Percentiles rank a stretch among this genome's conserved stretches.
Conservation (phyloP, 2,329 filamentous ascomycete genomes). For the Lomentospora prolificans region DNA sequence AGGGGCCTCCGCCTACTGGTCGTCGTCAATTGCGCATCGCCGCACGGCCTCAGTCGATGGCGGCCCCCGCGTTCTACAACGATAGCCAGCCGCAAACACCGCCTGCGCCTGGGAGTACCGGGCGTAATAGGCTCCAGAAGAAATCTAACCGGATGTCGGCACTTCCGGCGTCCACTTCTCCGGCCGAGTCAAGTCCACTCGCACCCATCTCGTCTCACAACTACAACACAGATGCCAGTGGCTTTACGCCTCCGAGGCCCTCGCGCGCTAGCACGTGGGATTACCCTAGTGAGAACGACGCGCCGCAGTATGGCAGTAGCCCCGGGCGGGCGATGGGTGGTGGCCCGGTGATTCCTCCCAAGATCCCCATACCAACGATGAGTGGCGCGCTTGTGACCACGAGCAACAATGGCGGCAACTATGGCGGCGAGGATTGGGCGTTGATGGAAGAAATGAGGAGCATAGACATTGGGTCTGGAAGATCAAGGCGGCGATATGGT, state of each 20-base stretch:
- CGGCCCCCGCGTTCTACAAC: constrained; percentile 23
- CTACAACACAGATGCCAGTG: constrained; percentile 31
- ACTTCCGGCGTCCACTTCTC: constrained; percentile 26
- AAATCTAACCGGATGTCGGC: constrained; percentile 39
- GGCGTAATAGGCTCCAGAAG: constrained; percentile 56
- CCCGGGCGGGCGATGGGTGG: constrained; percentile 16
- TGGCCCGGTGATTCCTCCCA: constrained; percentile 57
- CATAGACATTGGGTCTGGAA: constrained; percentile 55
- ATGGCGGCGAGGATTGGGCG: constrained; percentile 40
- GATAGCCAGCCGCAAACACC: constrained; percentile 21
- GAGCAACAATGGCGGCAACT: constrained; percentile 19
- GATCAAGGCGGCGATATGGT: constrained; percentile 38
- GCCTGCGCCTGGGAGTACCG: constrained; percentile 23
- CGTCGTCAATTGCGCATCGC: constrained; percentile 42
- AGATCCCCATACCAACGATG: constrained; percentile 49
- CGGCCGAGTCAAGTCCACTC: constrained; percentile 36
- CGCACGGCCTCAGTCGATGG: constrained; percentile 39
- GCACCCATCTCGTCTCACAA: constrained; percentile 43
- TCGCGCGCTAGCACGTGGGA: constrained; percentile 42
- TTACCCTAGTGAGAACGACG: constrained; percentile 42
- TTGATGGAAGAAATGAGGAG: constrained; percentile 62
- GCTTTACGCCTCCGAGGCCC: constrained; percentile 31
- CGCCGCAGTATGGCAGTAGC: constrained; percentile 24
- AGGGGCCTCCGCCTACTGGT: constrained; percentile 39
- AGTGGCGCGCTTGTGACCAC: constrained; percentile 25